These are phyloP conservation scores for Euphorbia celastroides DNA, from an alignment of 441 rosid species.

Conservation along the genomic window DNA sequence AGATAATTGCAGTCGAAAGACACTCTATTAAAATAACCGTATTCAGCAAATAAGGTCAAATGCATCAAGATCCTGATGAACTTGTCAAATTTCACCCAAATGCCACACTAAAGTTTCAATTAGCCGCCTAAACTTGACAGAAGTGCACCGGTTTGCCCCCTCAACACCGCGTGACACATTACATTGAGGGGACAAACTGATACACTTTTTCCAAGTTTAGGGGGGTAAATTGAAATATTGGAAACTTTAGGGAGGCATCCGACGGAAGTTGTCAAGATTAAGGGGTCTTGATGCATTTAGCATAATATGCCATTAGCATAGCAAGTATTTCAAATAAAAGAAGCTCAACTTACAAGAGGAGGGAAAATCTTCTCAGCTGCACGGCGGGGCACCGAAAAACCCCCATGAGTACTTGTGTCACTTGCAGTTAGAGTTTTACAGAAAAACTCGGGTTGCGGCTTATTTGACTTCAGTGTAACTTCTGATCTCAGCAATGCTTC, in stretches of 20 bases:
- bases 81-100: too few relatives aligned
- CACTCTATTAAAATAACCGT: background rate
- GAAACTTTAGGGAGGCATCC: too few relatives aligned
- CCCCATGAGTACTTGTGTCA: conserved; percentile 98
- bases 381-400: conserved; percentile 93
- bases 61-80: too few relatives aligned
- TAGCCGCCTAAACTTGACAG: too few relatives aligned
- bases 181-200: too few relatives aligned
- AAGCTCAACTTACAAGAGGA: conserved; percentile 48
- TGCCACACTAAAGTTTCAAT: too few relatives aligned
- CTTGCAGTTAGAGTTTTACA: conserved; percentile 95
- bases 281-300: too few relatives aligned
- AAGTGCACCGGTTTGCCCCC: too few relatives aligned
- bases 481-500: conserved; percentile 88
- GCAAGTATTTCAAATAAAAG: conserved; percentile 3
- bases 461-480: conserved; percentile 58
- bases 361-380: conserved; percentile 98
- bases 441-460: conserved; percentile 83
- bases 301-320: conserved; percentile 2
- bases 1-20: conserved; percentile 10
- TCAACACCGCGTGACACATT: too few relatives aligned
- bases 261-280: too few relatives aligned
- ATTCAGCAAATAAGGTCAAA: background rate
- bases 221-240: too few relatives aligned
- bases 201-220: too few relatives aligned